Percentiles rank a stretch among this genome's conserved stretches.
Evolutionary conservation across 2,329 filamentous ascomycete species (phyloP).

Genomic region (Saccharata proteae): DNA sequence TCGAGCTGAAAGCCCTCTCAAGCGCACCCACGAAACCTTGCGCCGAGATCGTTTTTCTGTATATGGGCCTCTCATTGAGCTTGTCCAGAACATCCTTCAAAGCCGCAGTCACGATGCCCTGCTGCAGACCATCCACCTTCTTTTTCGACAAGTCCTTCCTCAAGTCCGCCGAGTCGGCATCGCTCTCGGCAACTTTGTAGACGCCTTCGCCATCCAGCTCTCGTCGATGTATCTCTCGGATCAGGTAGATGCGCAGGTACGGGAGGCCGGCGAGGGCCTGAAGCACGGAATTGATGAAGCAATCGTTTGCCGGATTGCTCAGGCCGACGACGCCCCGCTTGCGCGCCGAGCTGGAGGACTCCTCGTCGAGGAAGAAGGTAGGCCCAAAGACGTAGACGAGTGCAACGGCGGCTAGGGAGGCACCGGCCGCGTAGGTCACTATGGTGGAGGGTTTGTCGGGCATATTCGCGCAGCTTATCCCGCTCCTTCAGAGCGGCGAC

Average conservation of each 20-base stretch:
- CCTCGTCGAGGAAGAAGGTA: constrained; percentile 89
- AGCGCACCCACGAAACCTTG: constrained; percentile 71
- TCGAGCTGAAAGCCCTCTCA: constrained; percentile 75
- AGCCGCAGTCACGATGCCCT: constrained; percentile 70
- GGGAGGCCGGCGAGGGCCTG: constrained; percentile 85
- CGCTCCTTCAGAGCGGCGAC: no score
- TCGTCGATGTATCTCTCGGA: constrained; percentile 78
- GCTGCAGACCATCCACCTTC: constrained; percentile 52
- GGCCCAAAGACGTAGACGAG: constrained; percentile 95
- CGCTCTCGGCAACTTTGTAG: constrained; percentile 51
- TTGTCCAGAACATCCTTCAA: constrained; percentile 87
- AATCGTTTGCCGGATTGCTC: constrained; percentile 74
- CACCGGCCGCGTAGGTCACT: constrained; percentile 87
- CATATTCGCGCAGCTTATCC: no score
- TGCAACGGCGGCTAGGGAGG: constrained; percentile 85
- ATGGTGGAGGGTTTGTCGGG: constrained; percentile 73
- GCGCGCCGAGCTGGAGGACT: constrained; percentile 47
- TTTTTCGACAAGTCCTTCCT: constrained; percentile 29
- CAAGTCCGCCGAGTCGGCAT: constrained; percentile 28
- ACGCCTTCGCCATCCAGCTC: constrained; percentile 65
- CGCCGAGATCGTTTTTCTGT: constrained; percentile 86
- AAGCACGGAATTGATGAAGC: constrained; percentile 80
- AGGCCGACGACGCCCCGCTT: constrained; percentile 86
- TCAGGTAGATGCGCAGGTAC: constrained; percentile 81
- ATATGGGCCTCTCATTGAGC: constrained; percentile 85